phyloP scores from a whole-genome alignment of 495 filamentous ascomycete genomes.

The Neurospora sublineolata region DNA sequence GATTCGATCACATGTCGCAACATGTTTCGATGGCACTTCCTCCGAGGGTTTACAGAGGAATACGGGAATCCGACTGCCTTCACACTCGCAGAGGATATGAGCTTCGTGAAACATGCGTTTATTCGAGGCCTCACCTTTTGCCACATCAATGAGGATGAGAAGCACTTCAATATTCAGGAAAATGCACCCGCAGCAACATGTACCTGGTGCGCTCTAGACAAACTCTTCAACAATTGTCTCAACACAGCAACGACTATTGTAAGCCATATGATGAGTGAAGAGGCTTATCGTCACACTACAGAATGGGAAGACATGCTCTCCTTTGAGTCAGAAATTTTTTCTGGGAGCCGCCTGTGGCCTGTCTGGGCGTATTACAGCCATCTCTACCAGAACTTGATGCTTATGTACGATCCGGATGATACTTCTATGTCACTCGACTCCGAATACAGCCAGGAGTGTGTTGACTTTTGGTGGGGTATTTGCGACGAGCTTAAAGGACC shows the following conservation, averaged over 20 bases:
- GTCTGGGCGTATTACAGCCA: neutral
- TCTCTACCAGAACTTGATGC: too few species aligned
- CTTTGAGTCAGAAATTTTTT: neutral
- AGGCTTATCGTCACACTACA: too few species aligned
- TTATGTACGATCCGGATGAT: too few species aligned
- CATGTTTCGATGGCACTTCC: too few species aligned
- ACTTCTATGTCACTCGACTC: too few species aligned
- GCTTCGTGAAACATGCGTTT: neutral
- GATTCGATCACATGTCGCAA: neutral
- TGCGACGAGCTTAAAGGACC: too few species aligned
- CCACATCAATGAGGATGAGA: fast-evolving
- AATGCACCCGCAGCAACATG: neutral
- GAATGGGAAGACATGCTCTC: too few species aligned
- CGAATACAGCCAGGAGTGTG: too few species aligned
- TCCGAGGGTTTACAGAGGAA: neutral
- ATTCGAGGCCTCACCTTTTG: neutral
- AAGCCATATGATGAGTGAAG: neutral
- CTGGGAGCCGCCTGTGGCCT: neutral
- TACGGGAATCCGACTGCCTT: neutral
- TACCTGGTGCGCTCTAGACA: neutral
- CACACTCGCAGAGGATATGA: neutral
- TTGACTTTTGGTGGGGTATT: too few species aligned
- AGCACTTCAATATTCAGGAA: neutral
- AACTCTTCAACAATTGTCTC: neutral
- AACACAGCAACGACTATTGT: too few species aligned